Evolutionary conservation across 805 yeast genomes (phyloP), one percentile per base, ranked within the genome.

Genomic region (Candida hungchunana): DNA sequence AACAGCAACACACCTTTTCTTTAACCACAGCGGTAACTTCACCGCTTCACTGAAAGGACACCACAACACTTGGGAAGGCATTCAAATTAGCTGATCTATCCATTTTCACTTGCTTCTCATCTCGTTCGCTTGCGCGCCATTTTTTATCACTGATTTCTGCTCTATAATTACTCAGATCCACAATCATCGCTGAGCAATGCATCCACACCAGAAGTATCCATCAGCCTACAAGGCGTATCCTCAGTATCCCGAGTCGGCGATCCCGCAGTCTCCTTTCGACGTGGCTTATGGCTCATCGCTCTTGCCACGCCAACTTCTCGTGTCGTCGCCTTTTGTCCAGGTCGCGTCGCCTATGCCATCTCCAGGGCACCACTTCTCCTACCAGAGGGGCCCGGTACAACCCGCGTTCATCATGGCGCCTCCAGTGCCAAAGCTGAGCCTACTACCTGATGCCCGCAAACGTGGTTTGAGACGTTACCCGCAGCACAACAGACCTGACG

Each of bases 231-330:
- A 42, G 34, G 36, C 36, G 18, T 31, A 36, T 21, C 29, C 27
- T 14, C 44, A 37, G 31, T 42, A 43, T 24, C 34, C 43, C 9
- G 30, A 40, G 33, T 29, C 32, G 7, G 36, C 43, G 5, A 36
- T 64, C 9, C 76, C 77, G 3, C 64, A 56, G 26, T 69, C 81
- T 3, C 84, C 86, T 2, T 67, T 77, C 47, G 85, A 79, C 50
- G 55, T 71, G 38, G 60, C 71, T 4, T 79, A 77, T 48, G 78
- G 82, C 7, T 71, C 75, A 5, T 71, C 79, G 11, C 66, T 79
- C 66, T 59, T 80, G 14, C 88, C 88, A 1, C 62, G 79, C 13
- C 82, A 78, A 47, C 57, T 80, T 34, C 58, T 80, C 32, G 62
- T 75, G 39, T 68, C 75, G 4, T 77, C 85, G 4, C 86, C 86